A percentile compares a stretch with the other conserved stretches of the same genome.
Evolutionary conservation across 768 basidiomycete genomes (phyloP).

Genomic region (Thelephora aurantiotincta): DNA sequence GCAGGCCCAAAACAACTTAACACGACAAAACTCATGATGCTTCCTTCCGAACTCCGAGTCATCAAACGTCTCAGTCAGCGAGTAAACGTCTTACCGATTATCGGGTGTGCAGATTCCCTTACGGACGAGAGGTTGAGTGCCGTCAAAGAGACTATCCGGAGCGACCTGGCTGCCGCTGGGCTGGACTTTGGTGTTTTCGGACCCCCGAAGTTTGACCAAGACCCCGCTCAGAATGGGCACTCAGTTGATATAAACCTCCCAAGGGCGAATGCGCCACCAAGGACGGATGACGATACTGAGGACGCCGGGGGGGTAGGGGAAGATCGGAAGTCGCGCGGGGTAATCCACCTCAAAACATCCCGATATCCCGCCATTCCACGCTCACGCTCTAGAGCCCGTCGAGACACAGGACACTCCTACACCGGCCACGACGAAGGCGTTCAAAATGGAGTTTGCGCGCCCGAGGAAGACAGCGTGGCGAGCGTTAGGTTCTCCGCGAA

Average conservation of each 20-base stretch:
- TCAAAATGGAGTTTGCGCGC: not conserved
- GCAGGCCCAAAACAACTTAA: too few species aligned
- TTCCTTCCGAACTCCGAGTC: slow-evolving; percentile 66
- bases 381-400: slow-evolving; percentile 48
- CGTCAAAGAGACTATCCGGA: slow-evolving; percentile 61
- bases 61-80: slow-evolving; percentile 62
- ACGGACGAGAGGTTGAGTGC: slow-evolving; percentile 63
- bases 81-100: slow-evolving; percentile 69
- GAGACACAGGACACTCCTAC: slow-evolving; percentile 32
- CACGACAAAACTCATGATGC: slow-evolving; percentile 44
- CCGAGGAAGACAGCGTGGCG: slow-evolving; percentile 56
- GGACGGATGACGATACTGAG: slow-evolving; percentile 16
- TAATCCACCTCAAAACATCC: slow-evolving; percentile 55
- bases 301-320: slow-evolving; percentile 30
- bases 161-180: slow-evolving; percentile 47
- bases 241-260: slow-evolving; percentile 2
- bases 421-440: not conserved
- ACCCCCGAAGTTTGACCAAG: slow-evolving; percentile 19
- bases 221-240: slow-evolving; percentile 6
- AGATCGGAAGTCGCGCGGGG: slow-evolving; percentile 51
- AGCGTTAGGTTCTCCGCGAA: slow-evolving; percentile 68
- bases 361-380: slow-evolving; percentile 26
- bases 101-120: slow-evolving; percentile 70
- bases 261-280: not conserved
- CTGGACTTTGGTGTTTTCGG: slow-evolving; percentile 72